Evolutionary conservation across 2,329 filamentous ascomycete genomes (phyloP).

Genomic region (Verticillium albo-atrum): DNA sequence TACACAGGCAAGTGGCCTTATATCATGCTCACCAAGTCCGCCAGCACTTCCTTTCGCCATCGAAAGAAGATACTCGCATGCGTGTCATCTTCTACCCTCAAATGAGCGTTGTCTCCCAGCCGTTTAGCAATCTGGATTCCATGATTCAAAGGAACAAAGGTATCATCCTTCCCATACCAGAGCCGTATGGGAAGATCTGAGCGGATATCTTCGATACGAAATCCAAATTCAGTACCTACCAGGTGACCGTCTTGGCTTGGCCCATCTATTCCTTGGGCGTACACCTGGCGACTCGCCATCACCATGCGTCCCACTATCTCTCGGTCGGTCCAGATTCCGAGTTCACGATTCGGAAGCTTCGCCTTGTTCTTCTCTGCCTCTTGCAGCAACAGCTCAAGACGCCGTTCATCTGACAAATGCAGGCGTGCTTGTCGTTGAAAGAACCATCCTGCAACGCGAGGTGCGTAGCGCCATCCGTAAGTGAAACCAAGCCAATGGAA

Average conservation of each 20-base stretch:
- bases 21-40: background rate
- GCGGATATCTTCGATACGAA: slow-evolving; percentile 6
- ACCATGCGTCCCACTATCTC: slow-evolving; percentile 6
- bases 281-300: slow-evolving; percentile 6
- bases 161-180: slow-evolving; percentile 9
- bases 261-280: slow-evolving; percentile 7
- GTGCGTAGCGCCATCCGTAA: slow-evolving; percentile 8
- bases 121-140: slow-evolving; percentile 7
- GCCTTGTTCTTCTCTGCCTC: slow-evolving; percentile 6
- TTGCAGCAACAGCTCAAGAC: slow-evolving; percentile 1
- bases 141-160: slow-evolving; percentile 7
- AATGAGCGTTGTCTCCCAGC: background rate
- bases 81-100: slow-evolving; percentile 8
- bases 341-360: background rate
- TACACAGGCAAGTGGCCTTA: too few species aligned
- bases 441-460: slow-evolving; percentile 7
- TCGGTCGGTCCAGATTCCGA: slow-evolving; percentile 3
- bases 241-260: slow-evolving; percentile 6
- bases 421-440: slow-evolving; percentile 2
- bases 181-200: slow-evolving; percentile 3
- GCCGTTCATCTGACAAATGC: slow-evolving; percentile 4
- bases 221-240: slow-evolving; percentile 7
- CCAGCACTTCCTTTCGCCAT: slow-evolving; percentile 1
- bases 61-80: slow-evolving; percentile 11
- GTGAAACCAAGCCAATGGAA: slow-evolving; percentile 11